A percentile compares a stretch with the other conserved stretches of the same genome.
Evolutionary conservation across 148 eudicot genomes (phyloP).

Genomic region (Rhododendron mucronatum): DNA sequence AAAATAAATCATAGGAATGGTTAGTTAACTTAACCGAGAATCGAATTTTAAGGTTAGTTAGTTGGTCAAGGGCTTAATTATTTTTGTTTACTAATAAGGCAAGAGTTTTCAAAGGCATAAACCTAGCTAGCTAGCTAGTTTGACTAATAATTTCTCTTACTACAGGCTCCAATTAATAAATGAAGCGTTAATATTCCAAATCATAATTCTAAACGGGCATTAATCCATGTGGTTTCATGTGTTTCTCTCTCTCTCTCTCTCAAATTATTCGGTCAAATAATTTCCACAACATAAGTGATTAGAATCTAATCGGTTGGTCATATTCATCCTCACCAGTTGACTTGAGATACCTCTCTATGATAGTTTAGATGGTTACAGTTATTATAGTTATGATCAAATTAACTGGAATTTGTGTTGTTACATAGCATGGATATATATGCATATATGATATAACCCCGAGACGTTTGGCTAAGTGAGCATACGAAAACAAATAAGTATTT

Average conservation of each 20-base stretch:
- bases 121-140: background rate
- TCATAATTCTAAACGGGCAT: slow-evolving; percentile 10
- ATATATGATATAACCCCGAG: background rate
- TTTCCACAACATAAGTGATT: slow-evolving; percentile 6
- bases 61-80: slow-evolving; percentile 13
- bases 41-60: background rate
- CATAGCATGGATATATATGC: no score
- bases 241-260: background rate
- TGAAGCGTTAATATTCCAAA: slow-evolving; percentile 8
- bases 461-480: background rate
- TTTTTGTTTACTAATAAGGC: background rate
- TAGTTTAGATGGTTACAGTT: background rate
- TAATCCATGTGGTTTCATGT: slow-evolving; percentile 38
- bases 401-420: no score
- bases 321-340: background rate
- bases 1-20: background rate
- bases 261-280: slow-evolving; percentile 5
- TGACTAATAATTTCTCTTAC: slow-evolving; percentile 15
- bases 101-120: slow-evolving; percentile 7
- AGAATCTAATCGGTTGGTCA: background rate
- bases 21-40: background rate
- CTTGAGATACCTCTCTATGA: background rate
- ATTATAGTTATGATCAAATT: background rate
- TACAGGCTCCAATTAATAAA: background rate
- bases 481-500: no score